Base-by-base conservation (phyloP, 208 protist species). In the Trypanosoma cruzi region DNA sequence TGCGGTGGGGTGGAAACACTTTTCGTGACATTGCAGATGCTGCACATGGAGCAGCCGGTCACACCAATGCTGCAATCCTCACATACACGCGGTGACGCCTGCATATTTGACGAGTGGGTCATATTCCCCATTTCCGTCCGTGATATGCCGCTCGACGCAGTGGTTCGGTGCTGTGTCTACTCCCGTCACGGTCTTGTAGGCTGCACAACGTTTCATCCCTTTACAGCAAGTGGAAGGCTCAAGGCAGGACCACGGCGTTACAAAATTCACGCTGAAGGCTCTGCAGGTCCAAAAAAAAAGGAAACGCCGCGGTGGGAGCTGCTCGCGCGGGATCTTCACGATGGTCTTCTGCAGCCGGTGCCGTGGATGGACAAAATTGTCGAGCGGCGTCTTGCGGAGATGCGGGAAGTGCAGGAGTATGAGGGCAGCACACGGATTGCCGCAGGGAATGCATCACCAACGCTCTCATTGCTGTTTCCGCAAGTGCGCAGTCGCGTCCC, bases 111-210 rank as follows among this genome's bases (percentile, higher is more conserved):
- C 36, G 75, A 76, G 58, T 86, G 82, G 77, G 40, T 95, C 13
- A 73, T 83, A 34, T 82, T 98, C 13, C 92, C 94, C 6, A 76
- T 98, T 14, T 72, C 81, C 50, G 73, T 97, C 53, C 74, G 81
- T 61, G 90, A 97, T 54, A 48, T 98, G 54, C 93, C 93, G 24
- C 69, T 95, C 1, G 90, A 96, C 68, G 85, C 92, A 7, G 56
- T 64, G 32, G 65, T 98, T 22, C 63, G 69, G 20, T 85, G 89
- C 55, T 79, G 64, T 28, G 75, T 96, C 22, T 72, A 68, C 49
- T 58, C 61, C 36, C 72, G 57, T 61, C 24, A 29, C 36, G 66
- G 37, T 13, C 74, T 73, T 28, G 42, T 81, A 18, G 73, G 73
- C 29, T 29, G 34, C 53, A 67, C 67, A 49, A 28, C 48, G 5